Conservation (phyloP, 805 yeast species). For the Yarrowia alimentaria region DNA sequence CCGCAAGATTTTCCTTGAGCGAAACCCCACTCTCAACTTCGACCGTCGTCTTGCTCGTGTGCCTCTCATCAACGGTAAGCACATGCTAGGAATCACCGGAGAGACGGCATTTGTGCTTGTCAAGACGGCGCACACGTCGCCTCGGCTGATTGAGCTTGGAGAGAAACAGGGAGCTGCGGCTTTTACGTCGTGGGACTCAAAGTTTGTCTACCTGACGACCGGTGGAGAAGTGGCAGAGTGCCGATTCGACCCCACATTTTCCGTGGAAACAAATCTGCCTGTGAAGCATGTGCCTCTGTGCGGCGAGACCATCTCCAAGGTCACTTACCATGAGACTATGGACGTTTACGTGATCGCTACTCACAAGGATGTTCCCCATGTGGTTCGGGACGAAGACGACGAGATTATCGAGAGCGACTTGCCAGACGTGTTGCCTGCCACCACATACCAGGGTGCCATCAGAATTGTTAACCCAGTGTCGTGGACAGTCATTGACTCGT, state of each 20-base stretch:
- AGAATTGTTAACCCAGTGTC: slow-evolving; percentile 67
- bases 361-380: slow-evolving; percentile 55
- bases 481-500: slow-evolving; percentile 73
- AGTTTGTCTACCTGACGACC: slow-evolving; percentile 7
- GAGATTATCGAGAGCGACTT: slow-evolving; percentile 56
- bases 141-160: slow-evolving; percentile 20
- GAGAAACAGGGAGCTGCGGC: slow-evolving; percentile 8
- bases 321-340: slow-evolving; percentile 68
- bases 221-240: slow-evolving; percentile 31
- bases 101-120: slow-evolving; percentile 13
- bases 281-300: slow-evolving; percentile 36
- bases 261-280: slow-evolving; percentile 52
- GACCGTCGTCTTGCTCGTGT: slow-evolving; percentile 5
- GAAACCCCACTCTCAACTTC: slow-evolving; percentile 9
- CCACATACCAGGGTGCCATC: slow-evolving; percentile 57
- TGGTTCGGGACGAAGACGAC: slow-evolving; percentile 73
- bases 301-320: slow-evolving; percentile 61
- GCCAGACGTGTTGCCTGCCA: slow-evolving; percentile 53
- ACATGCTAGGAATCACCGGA: slow-evolving; percentile 11
- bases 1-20: slow-evolving; percentile 17
- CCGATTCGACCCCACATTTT: slow-evolving; percentile 57
- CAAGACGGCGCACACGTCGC: slow-evolving; percentile 24
- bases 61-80: slow-evolving; percentile 19
- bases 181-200: slow-evolving; percentile 19
- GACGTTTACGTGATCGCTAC: slow-evolving; percentile 64